These are phyloP conservation scores for Myriangium duriaei DNA, from an alignment of 2,329 filamentous ascomycete genomes.

Conservation along the genomic window DNA sequence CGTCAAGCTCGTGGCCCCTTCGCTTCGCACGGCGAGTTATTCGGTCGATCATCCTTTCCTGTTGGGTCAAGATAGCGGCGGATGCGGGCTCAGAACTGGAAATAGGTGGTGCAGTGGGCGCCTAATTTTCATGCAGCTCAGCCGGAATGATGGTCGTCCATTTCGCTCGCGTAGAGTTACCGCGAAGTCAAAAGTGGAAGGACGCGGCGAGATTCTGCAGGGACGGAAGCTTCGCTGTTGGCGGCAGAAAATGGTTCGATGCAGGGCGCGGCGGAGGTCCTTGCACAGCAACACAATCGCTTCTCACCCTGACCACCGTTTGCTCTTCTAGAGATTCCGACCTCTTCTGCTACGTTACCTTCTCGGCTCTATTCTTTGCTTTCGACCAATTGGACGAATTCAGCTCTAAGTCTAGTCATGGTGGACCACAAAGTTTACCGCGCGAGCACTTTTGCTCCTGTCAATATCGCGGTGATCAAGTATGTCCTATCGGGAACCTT, in stretches of 20 bases:
- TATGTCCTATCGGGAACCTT: conserved; percentile 34
- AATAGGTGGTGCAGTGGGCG: too few species aligned
- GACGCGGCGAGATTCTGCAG: too few species aligned
- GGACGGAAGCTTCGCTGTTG: too few species aligned
- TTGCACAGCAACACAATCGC: not conserved
- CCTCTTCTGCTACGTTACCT: not conserved
- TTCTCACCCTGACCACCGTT: not conserved
- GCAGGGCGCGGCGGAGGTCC: conserved; percentile 1
- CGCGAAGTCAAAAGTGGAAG: too few species aligned
- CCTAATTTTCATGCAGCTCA: too few species aligned
- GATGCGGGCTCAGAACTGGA: too few species aligned
- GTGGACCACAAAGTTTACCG: conserved; percentile 53
- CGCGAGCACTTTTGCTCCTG: conserved; percentile 88
- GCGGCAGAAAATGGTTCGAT: conserved; percentile 10
- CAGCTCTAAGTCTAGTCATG: conserved; percentile 20
- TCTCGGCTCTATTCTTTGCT: not conserved
- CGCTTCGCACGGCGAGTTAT: too few species aligned
- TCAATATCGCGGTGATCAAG: conserved; percentile 98
- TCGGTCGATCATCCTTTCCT: too few species aligned
- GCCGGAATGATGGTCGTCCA: too few species aligned
- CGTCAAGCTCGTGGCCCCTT: too few species aligned
- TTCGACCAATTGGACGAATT: not conserved
- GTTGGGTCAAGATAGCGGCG: too few species aligned
- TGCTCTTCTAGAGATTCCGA: not conserved
- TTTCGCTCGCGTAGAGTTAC: too few species aligned